Evolutionary conservation across 1,284 basidiomycete species (phyloP).

Genomic region (Coriolopsis trogii): DNA sequence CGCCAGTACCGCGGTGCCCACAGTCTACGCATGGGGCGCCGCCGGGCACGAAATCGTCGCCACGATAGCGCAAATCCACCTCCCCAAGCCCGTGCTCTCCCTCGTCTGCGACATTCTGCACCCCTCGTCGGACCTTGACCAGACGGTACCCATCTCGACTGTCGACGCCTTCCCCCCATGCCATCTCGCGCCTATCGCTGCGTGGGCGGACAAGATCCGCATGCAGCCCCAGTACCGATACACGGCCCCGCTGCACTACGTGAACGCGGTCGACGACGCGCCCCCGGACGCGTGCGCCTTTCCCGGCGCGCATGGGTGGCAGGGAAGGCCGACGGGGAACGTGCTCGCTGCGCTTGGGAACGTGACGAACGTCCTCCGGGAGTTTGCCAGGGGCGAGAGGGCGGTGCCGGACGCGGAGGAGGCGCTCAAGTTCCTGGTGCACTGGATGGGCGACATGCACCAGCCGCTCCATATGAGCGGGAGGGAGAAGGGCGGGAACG

Average conservation of each 20-base stretch:
- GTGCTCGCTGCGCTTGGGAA: conserved; percentile 79
- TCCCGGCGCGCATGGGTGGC: conserved; percentile 81
- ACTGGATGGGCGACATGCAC: conserved; percentile 91
- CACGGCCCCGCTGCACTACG: conserved; percentile 75
- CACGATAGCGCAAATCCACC: conserved; percentile 90
- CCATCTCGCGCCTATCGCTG: conserved; percentile 78
- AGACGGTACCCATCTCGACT: conserved; percentile 23
- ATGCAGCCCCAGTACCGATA: conserved; percentile 49
- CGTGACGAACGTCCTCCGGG: conserved; percentile 60
- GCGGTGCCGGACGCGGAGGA: conserved; percentile 44
- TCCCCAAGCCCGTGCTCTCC: conserved; percentile 74
- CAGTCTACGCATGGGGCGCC: conserved; percentile 31
- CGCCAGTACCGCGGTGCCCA: conserved; percentile 21
- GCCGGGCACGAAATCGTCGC: conserved; percentile 90
- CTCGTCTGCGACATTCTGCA: conserved; percentile 75
- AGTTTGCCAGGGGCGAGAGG: conserved; percentile 40
- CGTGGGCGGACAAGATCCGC: conserved; percentile 85
- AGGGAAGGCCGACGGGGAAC: conserved; percentile 64
- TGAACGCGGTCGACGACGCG: conserved; percentile 75
- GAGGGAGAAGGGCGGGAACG: conserved; percentile 84
- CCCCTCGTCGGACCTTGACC: conserved; percentile 40
- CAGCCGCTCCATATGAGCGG: conserved; percentile 90
- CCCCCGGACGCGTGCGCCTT: conserved; percentile 79
- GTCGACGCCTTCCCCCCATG: conserved; percentile 50
- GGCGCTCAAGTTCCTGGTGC: conserved; percentile 88